These are phyloP conservation scores for Skeletonema marinoi DNA, from an alignment of 108 stramenopile species.

Conservation along the genomic window DNA sequence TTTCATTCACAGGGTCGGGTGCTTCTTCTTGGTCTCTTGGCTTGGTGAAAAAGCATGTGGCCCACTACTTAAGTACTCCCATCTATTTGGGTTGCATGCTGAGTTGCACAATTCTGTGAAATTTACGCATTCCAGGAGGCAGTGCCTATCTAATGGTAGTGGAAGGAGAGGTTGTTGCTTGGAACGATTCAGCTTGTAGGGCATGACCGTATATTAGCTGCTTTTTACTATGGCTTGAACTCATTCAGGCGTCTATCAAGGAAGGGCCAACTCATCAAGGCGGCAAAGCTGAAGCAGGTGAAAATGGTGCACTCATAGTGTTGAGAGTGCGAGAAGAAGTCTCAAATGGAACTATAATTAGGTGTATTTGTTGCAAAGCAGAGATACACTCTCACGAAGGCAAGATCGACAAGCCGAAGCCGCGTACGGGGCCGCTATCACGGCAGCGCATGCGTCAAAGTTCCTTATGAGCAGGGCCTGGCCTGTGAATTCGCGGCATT, in stretches of 20 bases:
- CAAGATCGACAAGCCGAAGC: not conserved
- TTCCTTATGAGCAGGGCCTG: constrained; percentile 6
- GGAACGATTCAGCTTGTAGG: not conserved
- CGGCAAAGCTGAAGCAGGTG: not conserved
- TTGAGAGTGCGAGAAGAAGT: not conserved
- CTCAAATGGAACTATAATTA: constrained; percentile 36
- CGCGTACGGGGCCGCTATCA: constrained; percentile 2
- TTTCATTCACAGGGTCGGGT: too few relatives aligned
- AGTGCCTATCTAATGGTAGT: too few relatives aligned
- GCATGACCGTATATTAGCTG: not conserved
- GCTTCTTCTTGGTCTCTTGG: too few relatives aligned
- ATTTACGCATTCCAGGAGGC: too few relatives aligned
- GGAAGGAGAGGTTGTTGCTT: not conserved
- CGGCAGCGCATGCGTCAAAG: not conserved
- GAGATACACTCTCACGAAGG: constrained; percentile 1
- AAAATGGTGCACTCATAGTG: constrained; percentile 1
- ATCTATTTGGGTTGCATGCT: too few relatives aligned
- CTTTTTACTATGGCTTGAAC: not conserved
- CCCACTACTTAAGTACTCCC: too few relatives aligned
- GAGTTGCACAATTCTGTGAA: too few relatives aligned
- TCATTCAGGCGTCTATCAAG: not conserved
- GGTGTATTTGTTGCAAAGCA: constrained; percentile 9
- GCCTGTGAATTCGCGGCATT: not conserved
- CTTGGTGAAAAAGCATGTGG: too few relatives aligned
- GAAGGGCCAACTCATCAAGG: not conserved